These are phyloP conservation scores for Boletales sp. DNA, from an alignment of 768 basidiomycete genomes.

Conservation along the genomic window DNA sequence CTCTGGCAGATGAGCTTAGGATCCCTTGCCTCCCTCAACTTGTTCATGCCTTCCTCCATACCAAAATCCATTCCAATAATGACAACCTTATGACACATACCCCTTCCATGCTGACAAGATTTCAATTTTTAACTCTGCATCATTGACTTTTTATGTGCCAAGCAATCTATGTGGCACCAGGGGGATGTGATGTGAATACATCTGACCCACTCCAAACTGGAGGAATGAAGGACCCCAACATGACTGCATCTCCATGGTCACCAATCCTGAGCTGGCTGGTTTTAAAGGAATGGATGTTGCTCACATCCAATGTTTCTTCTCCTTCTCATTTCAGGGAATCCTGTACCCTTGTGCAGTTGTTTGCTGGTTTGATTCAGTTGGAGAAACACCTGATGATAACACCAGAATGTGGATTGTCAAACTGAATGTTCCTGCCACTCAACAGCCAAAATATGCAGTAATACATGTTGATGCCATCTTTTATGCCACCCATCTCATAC, in stretches of 20 bases:
- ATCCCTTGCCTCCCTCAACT: neutral
- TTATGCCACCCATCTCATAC: constrained; percentile 29
- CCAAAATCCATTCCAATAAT: too few relatives aligned
- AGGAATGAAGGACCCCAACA: neutral
- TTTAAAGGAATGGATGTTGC: constrained; percentile 15
- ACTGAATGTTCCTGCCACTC: constrained; percentile 5
- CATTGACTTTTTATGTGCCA: neutral
- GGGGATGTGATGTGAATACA: neutral
- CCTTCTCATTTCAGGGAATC: constrained; percentile 7
- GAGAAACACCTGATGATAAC: constrained; percentile 14
- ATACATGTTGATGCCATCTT: constrained; percentile 29
- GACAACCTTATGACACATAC: too few relatives aligned
- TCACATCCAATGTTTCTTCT: constrained; percentile 7
- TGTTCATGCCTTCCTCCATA: too few relatives aligned
- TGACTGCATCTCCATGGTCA: constrained; percentile 24
- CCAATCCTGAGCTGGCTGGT: neutral
- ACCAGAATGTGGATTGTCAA: constrained; percentile 30
- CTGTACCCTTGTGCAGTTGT: constrained; percentile 20
- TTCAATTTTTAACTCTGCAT: neutral
- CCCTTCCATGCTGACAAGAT: neutral
- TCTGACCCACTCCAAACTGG: constrained; percentile 10
- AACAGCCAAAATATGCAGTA: neutral
- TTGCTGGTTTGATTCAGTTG: constrained; percentile 17
- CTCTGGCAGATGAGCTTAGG: neutral
- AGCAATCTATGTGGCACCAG: neutral